These are phyloP conservation scores for Incumbomyces lentus DNA, from an alignment of 2,329 filamentous ascomycete genomes.

Conservation along the genomic window DNA sequence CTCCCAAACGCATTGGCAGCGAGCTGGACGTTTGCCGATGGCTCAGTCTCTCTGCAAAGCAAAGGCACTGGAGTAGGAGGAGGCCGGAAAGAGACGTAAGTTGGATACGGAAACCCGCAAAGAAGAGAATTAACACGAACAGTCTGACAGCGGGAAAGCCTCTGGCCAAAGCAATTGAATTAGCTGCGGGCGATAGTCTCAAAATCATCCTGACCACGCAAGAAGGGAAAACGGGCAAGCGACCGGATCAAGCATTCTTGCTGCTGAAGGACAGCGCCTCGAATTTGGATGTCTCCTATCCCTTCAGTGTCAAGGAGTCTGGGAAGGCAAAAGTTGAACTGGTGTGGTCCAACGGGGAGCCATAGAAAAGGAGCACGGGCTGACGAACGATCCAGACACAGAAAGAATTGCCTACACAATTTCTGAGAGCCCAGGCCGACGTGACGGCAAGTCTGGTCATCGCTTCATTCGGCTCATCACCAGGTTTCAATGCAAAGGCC, in stretches of 20 bases:
- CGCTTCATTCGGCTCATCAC: constrained; percentile 70
- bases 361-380: background rate
- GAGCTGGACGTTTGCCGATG: constrained; percentile 55
- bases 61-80: constrained; percentile 49
- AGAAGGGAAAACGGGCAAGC: constrained; percentile 66
- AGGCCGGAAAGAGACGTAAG: constrained; percentile 47
- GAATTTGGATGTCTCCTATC: constrained; percentile 78
- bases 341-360: constrained; percentile 45
- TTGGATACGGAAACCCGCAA: background rate
- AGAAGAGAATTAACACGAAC: constrained; percentile 5
- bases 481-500: constrained; percentile 55
- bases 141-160: constrained; percentile 53
- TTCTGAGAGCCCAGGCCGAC: constrained; percentile 57
- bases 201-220: constrained; percentile 74
- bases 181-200: constrained; percentile 61
- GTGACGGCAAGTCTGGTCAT: constrained; percentile 74
- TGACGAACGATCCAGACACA: constrained; percentile 51
- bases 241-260: constrained; percentile 89
- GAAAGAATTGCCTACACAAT: constrained; percentile 77
- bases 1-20: constrained; percentile 31
- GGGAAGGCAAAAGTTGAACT: constrained; percentile 79
- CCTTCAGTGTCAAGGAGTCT: constrained; percentile 71
- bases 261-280: constrained; percentile 63
- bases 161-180: constrained; percentile 51
- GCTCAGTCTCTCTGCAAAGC: constrained; percentile 47